Conservation (phyloP, 306 rosid genomes). For the Fragaria vesca region DNA sequence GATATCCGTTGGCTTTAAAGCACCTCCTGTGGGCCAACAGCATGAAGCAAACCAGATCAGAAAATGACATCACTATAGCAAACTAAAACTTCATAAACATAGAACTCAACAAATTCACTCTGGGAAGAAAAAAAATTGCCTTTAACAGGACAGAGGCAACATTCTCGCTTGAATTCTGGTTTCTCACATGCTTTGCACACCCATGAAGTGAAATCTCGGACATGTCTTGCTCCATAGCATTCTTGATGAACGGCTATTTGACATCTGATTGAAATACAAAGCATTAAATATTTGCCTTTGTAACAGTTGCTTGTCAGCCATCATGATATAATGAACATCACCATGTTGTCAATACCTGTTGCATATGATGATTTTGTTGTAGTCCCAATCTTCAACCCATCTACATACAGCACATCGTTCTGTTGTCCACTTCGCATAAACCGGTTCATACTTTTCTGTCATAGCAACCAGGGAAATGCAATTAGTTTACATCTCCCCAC, state of each 20-base stretch:
- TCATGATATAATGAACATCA: conserved; percentile 13
- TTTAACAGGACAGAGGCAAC: conserved; percentile 99
- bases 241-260: conserved; percentile 99
- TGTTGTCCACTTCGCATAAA: conserved; percentile 95
- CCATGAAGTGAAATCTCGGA: conserved; percentile 92
- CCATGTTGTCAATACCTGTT: conserved; percentile 54
- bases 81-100: conserved; percentile 5
- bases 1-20: conserved; percentile 93
- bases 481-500: conserved; percentile 21
- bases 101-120: background rate
- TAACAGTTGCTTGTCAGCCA: background rate
- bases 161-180: conserved; percentile 82
- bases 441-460: conserved; percentile 95
- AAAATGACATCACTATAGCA: conserved; percentile 15
- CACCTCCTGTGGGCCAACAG: conserved; percentile 71
- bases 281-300: background rate
- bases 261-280: conserved; percentile 56
- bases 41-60: conserved; percentile 17
- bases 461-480: conserved; percentile 24
- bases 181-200: conserved; percentile 97
- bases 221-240: conserved; percentile 98
- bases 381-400: conserved; percentile 99
- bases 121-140: conserved; percentile 35
- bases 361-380: conserved; percentile 97
- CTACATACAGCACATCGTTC: conserved; percentile 99